Evolutionary conservation across 345 rosid genomes (phyloP), one percentile per base, ranked within the genome.

Genomic region (Euphorbia pulcherrima): DNA sequence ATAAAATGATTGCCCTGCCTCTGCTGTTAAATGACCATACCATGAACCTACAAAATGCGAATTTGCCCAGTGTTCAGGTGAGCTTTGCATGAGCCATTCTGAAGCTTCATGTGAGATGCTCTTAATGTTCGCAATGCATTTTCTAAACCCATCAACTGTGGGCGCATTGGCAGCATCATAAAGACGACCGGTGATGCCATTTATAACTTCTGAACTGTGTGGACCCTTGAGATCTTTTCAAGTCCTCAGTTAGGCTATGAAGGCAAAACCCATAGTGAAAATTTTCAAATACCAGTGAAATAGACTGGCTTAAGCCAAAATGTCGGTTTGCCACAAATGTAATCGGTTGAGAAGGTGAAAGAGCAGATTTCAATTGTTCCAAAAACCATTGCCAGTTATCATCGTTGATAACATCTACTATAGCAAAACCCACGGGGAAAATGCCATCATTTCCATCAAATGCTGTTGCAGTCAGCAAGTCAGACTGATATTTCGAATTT

Each of bases 301-400:
- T 69, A 4, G 70, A 69, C 33, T 69, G 73, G 48, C 68, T 58
- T 29, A 74, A 37, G 0, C 67, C 77, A 57, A 62, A 41, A 64
- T 55, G 62, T 37, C 61, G 59, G 33, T 63, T 61, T 10, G 66
- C 50, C 13, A 74, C 74, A 48, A 74, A 74, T 23, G 78, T 74
- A 13, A 74, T 63, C 6, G 69, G 65, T 47, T 64, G 70, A 33
- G 11, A 24, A 37, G 60, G 24, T 10, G 78, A 48, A 26, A 74
- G 29, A 0, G 62, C 46, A n/a, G 74, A 30, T 64, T 69, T 74
- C 70, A 74, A 39, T 14, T 68, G 69, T 47, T 26, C 63, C 60
- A 74, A 50, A 74, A 74, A 74, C 78, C 78, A 74, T 47, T 69
- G 64, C 78, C 78, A 74, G n/a, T 64, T 74, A 64, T 74, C 78